phyloP scores from a whole-genome alignment of 495 filamentous ascomycete species.

The Penicillium dipodomyicola region DNA sequence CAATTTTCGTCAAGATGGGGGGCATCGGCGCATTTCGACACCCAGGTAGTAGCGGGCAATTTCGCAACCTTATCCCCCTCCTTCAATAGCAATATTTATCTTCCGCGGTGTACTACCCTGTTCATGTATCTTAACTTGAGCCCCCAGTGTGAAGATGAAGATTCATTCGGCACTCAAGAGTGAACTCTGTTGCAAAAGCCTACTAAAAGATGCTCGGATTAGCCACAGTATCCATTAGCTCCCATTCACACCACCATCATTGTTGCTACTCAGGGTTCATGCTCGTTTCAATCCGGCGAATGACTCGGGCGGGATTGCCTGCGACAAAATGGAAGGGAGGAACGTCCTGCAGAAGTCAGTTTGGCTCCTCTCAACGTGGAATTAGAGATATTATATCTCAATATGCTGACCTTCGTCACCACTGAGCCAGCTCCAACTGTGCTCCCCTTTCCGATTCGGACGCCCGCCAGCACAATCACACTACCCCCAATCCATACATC shows the following conservation, averaged over 20 bases:
- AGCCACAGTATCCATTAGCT: not conserved
- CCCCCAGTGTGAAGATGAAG: not conserved
- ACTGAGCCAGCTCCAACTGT: constrained; percentile 77
- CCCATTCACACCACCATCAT: not conserved
- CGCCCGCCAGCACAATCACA: constrained; percentile 20
- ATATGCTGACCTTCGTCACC: constrained; percentile 61
- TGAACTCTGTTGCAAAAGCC: not conserved
- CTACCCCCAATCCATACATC: constrained; percentile 82
- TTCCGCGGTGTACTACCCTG: not conserved
- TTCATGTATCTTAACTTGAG: not conserved
- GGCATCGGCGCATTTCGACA: not conserved
- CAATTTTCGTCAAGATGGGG: not conserved
- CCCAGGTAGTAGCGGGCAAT: not conserved
- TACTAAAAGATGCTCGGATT: not conserved
- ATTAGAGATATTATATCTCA: not conserved
- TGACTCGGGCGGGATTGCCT: constrained; percentile 61
- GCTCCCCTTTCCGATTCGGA: constrained; percentile 44
- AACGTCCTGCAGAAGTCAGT: constrained; percentile 45
- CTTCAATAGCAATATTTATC: no score
- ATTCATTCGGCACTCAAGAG: no score
- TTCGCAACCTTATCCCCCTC: not conserved
- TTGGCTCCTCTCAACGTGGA: not conserved
- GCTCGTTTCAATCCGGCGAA: constrained; percentile 33
- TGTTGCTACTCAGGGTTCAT: constrained; percentile 1
- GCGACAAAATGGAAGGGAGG: constrained; percentile 55